A percentile compares a stretch with the other conserved stretches of the same genome.
phyloP scores from a whole-genome alignment of 441 rosid genomes.

The Pelargonium myrrhifolium region DNA sequence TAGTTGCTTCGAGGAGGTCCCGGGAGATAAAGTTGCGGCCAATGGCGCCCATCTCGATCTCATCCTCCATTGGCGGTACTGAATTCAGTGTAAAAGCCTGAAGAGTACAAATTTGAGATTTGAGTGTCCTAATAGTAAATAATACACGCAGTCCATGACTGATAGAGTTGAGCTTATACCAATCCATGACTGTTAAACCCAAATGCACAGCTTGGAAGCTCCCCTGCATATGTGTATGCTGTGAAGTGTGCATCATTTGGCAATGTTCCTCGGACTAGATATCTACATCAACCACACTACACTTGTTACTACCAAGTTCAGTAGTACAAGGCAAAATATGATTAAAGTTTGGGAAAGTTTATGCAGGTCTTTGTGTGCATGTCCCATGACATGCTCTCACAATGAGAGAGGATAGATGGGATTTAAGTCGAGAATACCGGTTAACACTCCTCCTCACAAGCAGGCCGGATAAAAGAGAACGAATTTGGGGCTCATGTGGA shows the following conservation, averaged over 20 bases:
- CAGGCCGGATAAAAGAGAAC: too few species aligned
- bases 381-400: too few species aligned
- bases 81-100: slow-evolving; percentile 55
- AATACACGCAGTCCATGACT: too few species aligned
- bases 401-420: too few species aligned
- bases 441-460: too few species aligned
- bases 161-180: slow-evolving; percentile 24
- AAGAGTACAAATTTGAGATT: background rate
- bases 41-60: slow-evolving; percentile 37
- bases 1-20: slow-evolving; percentile 50
- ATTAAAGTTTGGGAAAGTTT: too few species aligned
- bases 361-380: too few species aligned
- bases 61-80: slow-evolving; percentile 41
- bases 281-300: slow-evolving; percentile 27
- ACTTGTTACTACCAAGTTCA: background rate
- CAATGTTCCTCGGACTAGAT: slow-evolving; percentile 36
- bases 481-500: too few species aligned
- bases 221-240: slow-evolving; percentile 50
- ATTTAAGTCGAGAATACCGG: too few species aligned
- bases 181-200: slow-evolving; percentile 44
- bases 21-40: slow-evolving; percentile 51
- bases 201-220: slow-evolving; percentile 57
- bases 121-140: too few species aligned
- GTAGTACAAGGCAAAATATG: too few species aligned
- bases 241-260: slow-evolving; percentile 30